Evolutionary conservation across 2,329 filamentous ascomycete species (phyloP).

Genomic region (Verticillium klebahnii): DNA sequence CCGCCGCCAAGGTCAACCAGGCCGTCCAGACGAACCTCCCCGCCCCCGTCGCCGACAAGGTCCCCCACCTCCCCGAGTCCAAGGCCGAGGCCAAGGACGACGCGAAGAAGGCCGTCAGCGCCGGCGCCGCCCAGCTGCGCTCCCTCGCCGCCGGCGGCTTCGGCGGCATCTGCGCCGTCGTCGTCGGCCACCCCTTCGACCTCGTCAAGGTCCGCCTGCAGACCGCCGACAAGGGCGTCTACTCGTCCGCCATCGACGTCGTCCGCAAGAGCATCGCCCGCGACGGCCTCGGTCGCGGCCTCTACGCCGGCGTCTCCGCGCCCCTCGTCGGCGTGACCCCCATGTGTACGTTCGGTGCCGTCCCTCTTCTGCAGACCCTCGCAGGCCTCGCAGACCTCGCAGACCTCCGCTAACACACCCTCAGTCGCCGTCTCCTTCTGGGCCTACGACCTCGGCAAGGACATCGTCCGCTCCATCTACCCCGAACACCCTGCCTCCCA

Average conservation of each 20-base stretch:
- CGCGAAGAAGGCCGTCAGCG: conserved; percentile 31
- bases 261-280: conserved; percentile 82
- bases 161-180: conserved; percentile 86
- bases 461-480: conserved; percentile 68
- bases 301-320: conserved; percentile 96
- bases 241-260: conserved; percentile 85
- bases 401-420: neutral
- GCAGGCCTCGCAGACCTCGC: neutral
- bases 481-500: conserved; percentile 60
- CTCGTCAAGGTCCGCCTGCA: conserved; percentile 96
- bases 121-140: conserved; percentile 54
- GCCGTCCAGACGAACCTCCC: conserved; percentile 17
- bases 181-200: conserved; percentile 96
- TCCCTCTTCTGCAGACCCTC: neutral
- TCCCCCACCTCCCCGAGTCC: conserved; percentile 36
- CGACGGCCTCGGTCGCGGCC: conserved; percentile 73
- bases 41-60: conserved; percentile 27
- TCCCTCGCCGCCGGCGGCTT: conserved; percentile 88
- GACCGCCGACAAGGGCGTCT: conserved; percentile 91
- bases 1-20: neutral
- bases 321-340: conserved; percentile 94
- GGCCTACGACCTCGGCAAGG: conserved; percentile 95
- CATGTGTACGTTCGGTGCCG: conserved; percentile 72
- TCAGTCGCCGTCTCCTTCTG: conserved; percentile 67
- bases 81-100: conserved; percentile 37